Conservation (phyloP, 352 stramenopile genomes). For the Phytophthora palmivora region DNA sequence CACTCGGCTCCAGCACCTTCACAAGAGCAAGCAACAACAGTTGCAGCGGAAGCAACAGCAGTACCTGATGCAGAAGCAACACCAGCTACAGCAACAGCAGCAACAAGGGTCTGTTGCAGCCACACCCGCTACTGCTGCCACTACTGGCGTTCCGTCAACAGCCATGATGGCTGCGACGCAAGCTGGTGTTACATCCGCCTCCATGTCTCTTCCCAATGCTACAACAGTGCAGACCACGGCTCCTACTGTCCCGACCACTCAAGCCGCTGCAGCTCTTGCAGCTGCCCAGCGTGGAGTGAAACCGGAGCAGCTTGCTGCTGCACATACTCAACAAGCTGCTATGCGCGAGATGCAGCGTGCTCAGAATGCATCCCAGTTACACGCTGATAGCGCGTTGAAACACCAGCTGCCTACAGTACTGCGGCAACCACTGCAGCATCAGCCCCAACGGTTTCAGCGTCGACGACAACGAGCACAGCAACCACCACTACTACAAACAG, state of each 20-base stretch:
- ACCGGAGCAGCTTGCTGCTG: constrained; percentile 58
- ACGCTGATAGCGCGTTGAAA: constrained; percentile 42
- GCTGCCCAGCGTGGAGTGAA: constrained; percentile 56
- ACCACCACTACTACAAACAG: constrained; percentile 16
- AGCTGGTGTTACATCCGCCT: constrained; percentile 32
- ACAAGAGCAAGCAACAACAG: constrained; percentile 85
- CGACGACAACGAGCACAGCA: constrained; percentile 27
- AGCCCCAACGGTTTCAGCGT: constrained; percentile 10
- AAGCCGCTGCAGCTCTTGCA: constrained; percentile 33
- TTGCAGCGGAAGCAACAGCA: constrained; percentile 85
- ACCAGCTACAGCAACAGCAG: constrained; percentile 72
- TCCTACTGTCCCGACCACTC: constrained; percentile 40
- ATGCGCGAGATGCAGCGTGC: constrained; percentile 72
- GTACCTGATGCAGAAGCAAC: constrained; percentile 80
- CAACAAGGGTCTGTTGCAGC: constrained; percentile 44
- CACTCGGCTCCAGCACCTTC: constrained; percentile 69
- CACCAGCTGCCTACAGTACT: constrained; percentile 35
- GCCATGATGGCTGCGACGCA: constrained; percentile 43
- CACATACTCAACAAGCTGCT: constrained; percentile 67
- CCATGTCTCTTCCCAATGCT: constrained; percentile 48
- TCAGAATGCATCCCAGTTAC: constrained; percentile 61
- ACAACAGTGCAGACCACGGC: constrained; percentile 47
- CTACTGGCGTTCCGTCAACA: constrained; percentile 27
- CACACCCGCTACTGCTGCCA: constrained; percentile 29
- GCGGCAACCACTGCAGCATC: constrained; percentile 16